Evolutionary conservation across 805 yeast genomes (phyloP), one percentile per base, ranked within the genome.

Genomic region (Yamadazyma laniorum): DNA sequence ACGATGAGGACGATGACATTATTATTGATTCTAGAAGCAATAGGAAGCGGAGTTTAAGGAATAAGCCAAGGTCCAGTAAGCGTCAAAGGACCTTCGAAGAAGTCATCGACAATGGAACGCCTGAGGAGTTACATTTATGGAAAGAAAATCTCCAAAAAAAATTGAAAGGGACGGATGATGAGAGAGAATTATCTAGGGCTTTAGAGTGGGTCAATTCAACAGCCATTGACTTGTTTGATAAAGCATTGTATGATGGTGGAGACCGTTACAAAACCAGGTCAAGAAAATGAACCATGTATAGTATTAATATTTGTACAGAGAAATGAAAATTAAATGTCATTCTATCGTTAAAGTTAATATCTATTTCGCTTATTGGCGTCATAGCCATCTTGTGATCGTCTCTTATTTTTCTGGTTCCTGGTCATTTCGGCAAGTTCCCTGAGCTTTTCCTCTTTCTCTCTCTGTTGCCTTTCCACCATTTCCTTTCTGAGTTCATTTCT

Each of bases 141-240:
- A 39, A 56, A 37, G 45, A 47, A 35, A 46, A 61, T 39, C 46
- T 73, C 50, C 35, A 58, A 40, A 38, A 48, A 18, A 52, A 55
- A 25, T 48, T 76, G 38, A 55, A 47, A 1, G 54, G 57, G 8
- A 51, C 71, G 43, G 52, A 55, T 32, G 53, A 59, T 11, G 69
- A 71, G 16, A 61, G 72, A 37, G 77, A 67, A 41, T 50, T 63
- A 35, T 61, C 64, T 15, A 58, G 80, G 36, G 77, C 79, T 22
- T 52, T 70, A 2, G 78, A 75, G 40, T 81, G 87, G 86, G 79
- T 78, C 18, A 81, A 81, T 49, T 69, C 78, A 6, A 59, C 68
- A 13, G 85, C 86, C 1, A 46, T 72, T 12, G 82, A 77, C 9
- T 54, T 57, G 28, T 58, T 67, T 12, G 85, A 79, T 4, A 67